Conservation (phyloP, 257 asterid genomes). For the Cinchona pubescens region DNA sequence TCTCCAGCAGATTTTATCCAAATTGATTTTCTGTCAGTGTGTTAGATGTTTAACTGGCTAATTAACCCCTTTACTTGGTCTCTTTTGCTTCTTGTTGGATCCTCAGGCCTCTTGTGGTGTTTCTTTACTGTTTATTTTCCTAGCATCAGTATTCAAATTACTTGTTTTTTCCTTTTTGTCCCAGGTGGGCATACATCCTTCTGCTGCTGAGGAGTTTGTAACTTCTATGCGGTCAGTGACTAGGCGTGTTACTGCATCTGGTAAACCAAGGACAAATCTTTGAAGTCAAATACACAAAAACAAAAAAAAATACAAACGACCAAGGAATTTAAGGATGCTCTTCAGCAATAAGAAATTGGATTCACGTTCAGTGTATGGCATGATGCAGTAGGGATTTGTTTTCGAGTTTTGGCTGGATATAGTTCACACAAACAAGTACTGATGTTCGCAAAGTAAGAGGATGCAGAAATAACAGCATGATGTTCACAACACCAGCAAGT, state of each 20-base stretch:
- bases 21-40: neutral
- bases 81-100: neutral
- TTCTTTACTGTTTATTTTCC: neutral
- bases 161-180: constrained; percentile 5
- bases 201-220: constrained; percentile 98
- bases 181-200: constrained; percentile 96
- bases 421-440: neutral
- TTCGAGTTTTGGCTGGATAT: neutral
- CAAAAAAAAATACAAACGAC: neutral
- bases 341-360: neutral
- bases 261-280: constrained; percentile 63
- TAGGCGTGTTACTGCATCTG: constrained; percentile 53
- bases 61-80: neutral
- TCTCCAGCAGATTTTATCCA: neutral
- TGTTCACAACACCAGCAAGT: neutral
- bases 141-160: neutral
- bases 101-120: neutral
- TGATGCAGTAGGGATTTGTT: neutral
- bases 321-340: neutral
- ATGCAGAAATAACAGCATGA: neutral
- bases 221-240: constrained; percentile 75
- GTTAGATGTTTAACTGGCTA: neutral
- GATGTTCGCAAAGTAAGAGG: no score
- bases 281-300: constrained; percentile 14
- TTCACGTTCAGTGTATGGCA: neutral